These are phyloP conservation scores for Torrubiella hemipterigena DNA, from an alignment of 2,329 filamentous ascomycete species.

Conservation along the genomic window DNA sequence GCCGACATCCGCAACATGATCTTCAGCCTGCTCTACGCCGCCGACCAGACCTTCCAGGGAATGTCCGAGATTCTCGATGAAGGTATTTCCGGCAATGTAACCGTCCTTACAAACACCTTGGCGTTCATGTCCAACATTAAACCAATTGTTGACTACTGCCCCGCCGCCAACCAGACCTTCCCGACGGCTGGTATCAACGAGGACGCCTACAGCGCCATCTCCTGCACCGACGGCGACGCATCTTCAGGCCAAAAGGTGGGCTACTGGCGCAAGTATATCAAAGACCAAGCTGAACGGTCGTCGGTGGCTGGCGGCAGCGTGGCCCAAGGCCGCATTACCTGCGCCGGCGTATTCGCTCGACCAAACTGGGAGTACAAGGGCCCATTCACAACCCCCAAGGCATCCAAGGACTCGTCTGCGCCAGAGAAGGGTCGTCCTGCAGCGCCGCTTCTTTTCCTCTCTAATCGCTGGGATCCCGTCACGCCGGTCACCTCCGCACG, in stretches of 20 bases:
- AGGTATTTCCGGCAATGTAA: conserved; percentile 9
- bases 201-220: conserved; percentile 15
- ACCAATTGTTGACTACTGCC: conserved; percentile 8
- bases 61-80: conserved; percentile 3
- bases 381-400: conserved; percentile 17
- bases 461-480: conserved; percentile 24
- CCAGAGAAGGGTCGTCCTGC: conserved; percentile 13
- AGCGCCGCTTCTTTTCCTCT: conserved; percentile 24
- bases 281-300: conserved; percentile 14
- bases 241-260: conserved; percentile 9
- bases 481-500: conserved; percentile 25
- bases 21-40: too few relatives aligned
- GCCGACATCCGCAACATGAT: conserved; percentile 15
- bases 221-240: conserved; percentile 23
- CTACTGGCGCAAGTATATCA: conserved; percentile 18
- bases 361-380: conserved; percentile 28
- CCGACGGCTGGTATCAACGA: conserved; percentile 6
- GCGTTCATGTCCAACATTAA: conserved; percentile 4
- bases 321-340: conserved; percentile 24
- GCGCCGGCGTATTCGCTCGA: conserved; percentile 23
- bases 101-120: conserved; percentile 1
- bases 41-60: conserved; percentile 8
- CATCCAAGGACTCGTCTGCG: conserved; percentile 8
- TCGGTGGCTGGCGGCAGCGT: conserved; percentile 19
- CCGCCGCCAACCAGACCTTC: background rate